A percentile compares a stretch with the other conserved stretches of the same genome.
phyloP scores from a whole-genome alignment of 2,329 filamentous ascomycete species.

The Calonectria henricotiae region DNA sequence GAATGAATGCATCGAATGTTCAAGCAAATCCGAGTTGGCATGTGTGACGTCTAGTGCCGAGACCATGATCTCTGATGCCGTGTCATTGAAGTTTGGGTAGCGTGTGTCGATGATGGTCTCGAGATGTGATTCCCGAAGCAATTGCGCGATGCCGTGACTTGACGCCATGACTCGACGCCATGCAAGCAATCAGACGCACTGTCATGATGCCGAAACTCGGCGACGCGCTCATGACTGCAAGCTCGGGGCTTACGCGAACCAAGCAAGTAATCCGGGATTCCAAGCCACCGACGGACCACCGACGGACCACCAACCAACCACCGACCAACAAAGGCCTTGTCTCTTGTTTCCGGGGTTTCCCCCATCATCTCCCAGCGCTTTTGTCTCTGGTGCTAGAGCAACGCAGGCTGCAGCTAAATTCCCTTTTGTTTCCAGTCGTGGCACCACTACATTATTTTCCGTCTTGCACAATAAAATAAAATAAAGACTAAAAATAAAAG shows the following conservation, averaged over 20 bases:
- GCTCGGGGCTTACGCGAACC: background rate
- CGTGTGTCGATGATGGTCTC: background rate
- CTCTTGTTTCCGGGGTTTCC: too few relatives aligned
- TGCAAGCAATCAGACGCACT: background rate
- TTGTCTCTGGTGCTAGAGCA: too few relatives aligned
- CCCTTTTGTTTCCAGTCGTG: too few relatives aligned
- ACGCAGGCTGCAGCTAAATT: too few relatives aligned
- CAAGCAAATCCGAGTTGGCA: background rate
- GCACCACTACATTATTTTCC: too few relatives aligned
- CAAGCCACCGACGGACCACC: background rate
- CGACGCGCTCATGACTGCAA: conserved; percentile 1
- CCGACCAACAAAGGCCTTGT: too few relatives aligned
- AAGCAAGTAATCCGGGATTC: background rate
- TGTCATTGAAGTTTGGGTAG: background rate
- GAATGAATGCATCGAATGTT: background rate
- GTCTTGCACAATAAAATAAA: too few relatives aligned
- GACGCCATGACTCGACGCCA: conserved; percentile 2
- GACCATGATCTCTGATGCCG: conserved; percentile 1
- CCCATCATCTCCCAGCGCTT: too few relatives aligned
- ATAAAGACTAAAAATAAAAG: too few relatives aligned
- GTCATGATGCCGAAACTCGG: background rate
- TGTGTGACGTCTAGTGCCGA: background rate
- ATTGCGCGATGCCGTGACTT: conserved; percentile 5
- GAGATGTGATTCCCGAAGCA: conserved; percentile 2
- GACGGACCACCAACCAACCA: background rate